Evolutionary conservation across 2,329 filamentous ascomycete species (phyloP).

Genomic region (Aspergillus caelatus): DNA sequence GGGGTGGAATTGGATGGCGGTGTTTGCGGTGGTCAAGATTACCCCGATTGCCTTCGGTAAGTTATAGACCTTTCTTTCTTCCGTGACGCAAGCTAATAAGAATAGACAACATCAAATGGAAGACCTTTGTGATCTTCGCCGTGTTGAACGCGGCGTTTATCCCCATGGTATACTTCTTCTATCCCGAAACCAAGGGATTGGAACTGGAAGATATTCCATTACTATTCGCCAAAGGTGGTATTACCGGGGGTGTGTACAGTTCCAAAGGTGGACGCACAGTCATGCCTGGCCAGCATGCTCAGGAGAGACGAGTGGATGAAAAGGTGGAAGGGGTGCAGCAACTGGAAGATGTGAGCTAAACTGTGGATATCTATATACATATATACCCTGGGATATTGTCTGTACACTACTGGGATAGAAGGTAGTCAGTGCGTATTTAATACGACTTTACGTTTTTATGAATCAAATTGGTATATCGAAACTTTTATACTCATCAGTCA

Average conservation of each 20-base stretch:
- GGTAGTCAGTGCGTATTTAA: neutral
- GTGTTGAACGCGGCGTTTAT: constrained; percentile 32
- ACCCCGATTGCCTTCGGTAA: constrained; percentile 27
- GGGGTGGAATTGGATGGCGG: constrained; percentile 40
- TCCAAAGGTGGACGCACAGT: constrained; percentile 25
- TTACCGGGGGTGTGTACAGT: constrained; percentile 23
- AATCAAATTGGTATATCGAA: neutral
- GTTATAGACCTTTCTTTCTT: constrained; percentile 8
- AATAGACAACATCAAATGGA: constrained; percentile 35
- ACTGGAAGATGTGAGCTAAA: constrained; percentile 11
- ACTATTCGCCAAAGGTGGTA: constrained; percentile 19
- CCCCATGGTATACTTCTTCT: constrained; percentile 64
- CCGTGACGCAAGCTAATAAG: constrained; percentile 18
- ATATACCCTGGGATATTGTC: neutral
- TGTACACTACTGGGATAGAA: neutral
- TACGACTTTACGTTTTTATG: neutral
- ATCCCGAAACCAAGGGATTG: constrained; percentile 66
- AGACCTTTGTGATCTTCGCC: constrained; percentile 35
- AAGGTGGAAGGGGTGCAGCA: constrained; percentile 22
- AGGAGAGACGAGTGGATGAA: constrained; percentile 16
- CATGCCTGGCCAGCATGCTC: constrained; percentile 23
- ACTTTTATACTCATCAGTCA: neutral
- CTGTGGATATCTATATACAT: neutral
- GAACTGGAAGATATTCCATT: constrained; percentile 63
- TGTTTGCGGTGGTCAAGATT: constrained; percentile 36